phyloP scores from a whole-genome alignment of 495 filamentous ascomycete genomes.

The Neurospora sp. region DNA sequence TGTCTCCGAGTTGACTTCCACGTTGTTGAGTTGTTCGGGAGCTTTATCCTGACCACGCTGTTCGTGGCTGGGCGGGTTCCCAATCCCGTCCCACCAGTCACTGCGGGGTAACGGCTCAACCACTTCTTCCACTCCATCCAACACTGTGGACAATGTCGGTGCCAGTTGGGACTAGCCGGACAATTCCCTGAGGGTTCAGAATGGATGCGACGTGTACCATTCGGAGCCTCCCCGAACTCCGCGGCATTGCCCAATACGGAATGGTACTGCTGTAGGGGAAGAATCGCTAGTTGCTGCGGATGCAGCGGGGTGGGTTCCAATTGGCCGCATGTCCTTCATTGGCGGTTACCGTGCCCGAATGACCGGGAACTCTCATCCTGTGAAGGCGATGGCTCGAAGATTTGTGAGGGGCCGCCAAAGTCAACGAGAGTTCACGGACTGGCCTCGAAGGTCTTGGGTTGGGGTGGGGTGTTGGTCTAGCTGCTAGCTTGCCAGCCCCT shows the following conservation, averaged over 20 bases:
- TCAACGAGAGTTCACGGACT: background rate
- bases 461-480: too few relatives aligned
- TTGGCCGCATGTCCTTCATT: background rate
- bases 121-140: background rate
- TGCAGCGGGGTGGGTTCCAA: background rate
- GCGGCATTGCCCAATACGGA: background rate
- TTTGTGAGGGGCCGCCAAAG: background rate
- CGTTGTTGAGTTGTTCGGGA: too few relatives aligned
- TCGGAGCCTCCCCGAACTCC: background rate
- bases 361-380: background rate
- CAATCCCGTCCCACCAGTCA: background rate
- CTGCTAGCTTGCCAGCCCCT: too few relatives aligned
- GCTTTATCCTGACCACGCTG: too few relatives aligned
- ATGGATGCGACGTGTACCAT: background rate
- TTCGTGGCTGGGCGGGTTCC: too few relatives aligned
- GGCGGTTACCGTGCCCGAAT: background rate
- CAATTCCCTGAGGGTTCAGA: background rate
- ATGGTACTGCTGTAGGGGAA: background rate
- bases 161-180: background rate
- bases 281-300: background rate
- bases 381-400: background rate
- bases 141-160: background rate
- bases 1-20: too few relatives aligned
- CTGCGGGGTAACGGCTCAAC: background rate
- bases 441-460: background rate